These are phyloP conservation scores for Peronospora destructor DNA, from an alignment of 352 stramenopile species.

Conservation along the genomic window DNA sequence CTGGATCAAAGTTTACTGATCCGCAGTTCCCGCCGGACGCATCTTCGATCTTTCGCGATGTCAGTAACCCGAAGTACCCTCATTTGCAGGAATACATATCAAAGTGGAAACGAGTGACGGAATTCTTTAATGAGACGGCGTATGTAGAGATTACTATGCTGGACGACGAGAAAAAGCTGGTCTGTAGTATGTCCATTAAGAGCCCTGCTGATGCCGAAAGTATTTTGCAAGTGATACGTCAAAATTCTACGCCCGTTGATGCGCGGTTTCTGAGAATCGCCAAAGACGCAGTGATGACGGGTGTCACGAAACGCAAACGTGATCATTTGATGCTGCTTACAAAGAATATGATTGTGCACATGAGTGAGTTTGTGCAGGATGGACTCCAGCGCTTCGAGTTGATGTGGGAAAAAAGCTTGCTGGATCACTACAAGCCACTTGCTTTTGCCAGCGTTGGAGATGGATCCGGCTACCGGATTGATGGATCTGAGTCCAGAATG, in stretches of 20 bases:
- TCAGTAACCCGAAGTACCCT: constrained; percentile 55
- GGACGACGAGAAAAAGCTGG: constrained; percentile 72
- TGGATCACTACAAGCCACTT: constrained; percentile 76
- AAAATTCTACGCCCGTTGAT: constrained; percentile 44
- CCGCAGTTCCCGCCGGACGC: constrained; percentile 67
- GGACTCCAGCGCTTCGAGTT: constrained; percentile 73
- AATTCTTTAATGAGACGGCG: constrained; percentile 81
- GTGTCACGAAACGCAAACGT: constrained; percentile 53
- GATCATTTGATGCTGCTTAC: constrained; percentile 74
- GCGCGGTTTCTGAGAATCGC: constrained; percentile 57
- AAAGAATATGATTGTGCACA: constrained; percentile 80
- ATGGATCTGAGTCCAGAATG: constrained; percentile 43
- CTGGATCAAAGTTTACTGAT: constrained; percentile 74
- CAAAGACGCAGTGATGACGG: constrained; percentile 56
- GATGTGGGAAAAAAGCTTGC: constrained; percentile 79
- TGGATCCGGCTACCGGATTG: constrained; percentile 60
- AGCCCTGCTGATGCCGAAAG: constrained; percentile 62
- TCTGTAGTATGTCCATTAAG: constrained; percentile 83
- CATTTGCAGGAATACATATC: constrained; percentile 71
- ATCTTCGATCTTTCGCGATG: constrained; percentile 61
- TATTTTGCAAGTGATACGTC: constrained; percentile 55
- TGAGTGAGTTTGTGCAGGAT: constrained; percentile 80
- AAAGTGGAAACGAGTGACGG: constrained; percentile 81
- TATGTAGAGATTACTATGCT: constrained; percentile 84
- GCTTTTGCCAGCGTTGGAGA: constrained; percentile 66